Evolutionary conservation across 495 filamentous ascomycete genomes (phyloP).

Genomic region (Penicillium fimorum): DNA sequence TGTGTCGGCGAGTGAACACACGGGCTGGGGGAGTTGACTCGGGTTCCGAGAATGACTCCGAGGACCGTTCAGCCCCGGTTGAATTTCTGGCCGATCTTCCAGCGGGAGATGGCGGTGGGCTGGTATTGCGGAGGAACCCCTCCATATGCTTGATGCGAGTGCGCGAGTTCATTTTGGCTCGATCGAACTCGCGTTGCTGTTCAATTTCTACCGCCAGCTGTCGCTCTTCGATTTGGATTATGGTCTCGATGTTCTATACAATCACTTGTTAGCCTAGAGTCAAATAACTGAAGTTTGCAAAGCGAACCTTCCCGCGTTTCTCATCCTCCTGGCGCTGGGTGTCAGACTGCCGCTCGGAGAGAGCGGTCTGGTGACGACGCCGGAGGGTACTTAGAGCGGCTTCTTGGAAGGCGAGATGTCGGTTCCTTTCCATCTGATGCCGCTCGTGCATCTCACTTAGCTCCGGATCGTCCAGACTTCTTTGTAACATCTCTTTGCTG

Average conservation of each 20-base stretch:
- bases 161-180: conserved; percentile 55
- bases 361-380: conserved; percentile 33
- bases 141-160: conserved; percentile 77
- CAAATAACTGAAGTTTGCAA: conserved; percentile 13
- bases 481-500: conserved; percentile 37
- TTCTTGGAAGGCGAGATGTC: conserved; percentile 55
- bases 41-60: conserved; percentile 29
- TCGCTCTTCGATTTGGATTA: conserved; percentile 66
- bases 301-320: conserved; percentile 53
- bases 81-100: conserved; percentile 2
- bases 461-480: conserved; percentile 48
- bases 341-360: conserved; percentile 28
- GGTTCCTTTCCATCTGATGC: conserved; percentile 56
- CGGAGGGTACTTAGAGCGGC: conserved; percentile 33
- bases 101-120: conserved; percentile 37
- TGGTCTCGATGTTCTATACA: conserved; percentile 46
- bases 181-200: conserved; percentile 59
- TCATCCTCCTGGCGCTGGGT: conserved; percentile 47
- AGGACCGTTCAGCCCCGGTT: conserved; percentile 8
- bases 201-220: conserved; percentile 71
- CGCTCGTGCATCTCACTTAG: conserved; percentile 50
- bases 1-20: conserved; percentile 39
- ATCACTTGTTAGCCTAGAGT: conserved; percentile 15
- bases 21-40: conserved; percentile 25
- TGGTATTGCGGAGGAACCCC: conserved; percentile 65